Conservation (phyloP, 2,329 filamentous ascomycete species). For the Paracoccidioides lutzii region DNA sequence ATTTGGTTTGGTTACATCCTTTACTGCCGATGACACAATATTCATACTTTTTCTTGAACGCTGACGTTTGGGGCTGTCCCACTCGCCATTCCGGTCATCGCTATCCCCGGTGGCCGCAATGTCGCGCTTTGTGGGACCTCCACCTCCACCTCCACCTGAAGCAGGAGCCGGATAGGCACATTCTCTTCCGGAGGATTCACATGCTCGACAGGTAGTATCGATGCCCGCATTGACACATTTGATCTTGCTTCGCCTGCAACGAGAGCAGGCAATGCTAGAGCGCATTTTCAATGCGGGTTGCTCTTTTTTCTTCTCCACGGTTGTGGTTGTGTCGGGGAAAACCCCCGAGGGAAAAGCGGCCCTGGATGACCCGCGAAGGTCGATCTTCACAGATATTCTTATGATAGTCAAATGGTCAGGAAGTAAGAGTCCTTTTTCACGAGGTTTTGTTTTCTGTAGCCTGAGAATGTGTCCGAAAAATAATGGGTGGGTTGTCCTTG, state of each 20-base stretch:
- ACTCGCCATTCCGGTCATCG: conserved; percentile 29
- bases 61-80: conserved; percentile 31
- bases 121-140: conserved; percentile 23
- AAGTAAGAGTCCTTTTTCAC: neutral
- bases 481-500: conserved; percentile 4
- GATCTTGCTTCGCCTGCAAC: conserved; percentile 69
- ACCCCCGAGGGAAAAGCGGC: neutral
- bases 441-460: neutral
- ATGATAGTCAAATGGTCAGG: neutral
- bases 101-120: conserved; percentile 24
- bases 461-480: neutral
- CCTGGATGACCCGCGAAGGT: neutral
- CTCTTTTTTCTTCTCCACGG: conserved; percentile 13
- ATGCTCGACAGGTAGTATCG: conserved; percentile 59
- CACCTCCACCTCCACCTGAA: conserved; percentile 22
- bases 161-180: conserved; percentile 53
- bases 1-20: conserved; percentile 11
- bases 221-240: conserved; percentile 73
- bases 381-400: neutral
- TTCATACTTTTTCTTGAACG: conserved; percentile 26
- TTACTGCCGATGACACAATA: conserved; percentile 18
- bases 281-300: conserved; percentile 43
- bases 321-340: conserved; percentile 4
- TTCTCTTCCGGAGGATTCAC: conserved; percentile 56
- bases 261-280: conserved; percentile 65